phyloP scores from a whole-genome alignment of 768 basidiomycete genomes.

The Lactarius tabidus region DNA sequence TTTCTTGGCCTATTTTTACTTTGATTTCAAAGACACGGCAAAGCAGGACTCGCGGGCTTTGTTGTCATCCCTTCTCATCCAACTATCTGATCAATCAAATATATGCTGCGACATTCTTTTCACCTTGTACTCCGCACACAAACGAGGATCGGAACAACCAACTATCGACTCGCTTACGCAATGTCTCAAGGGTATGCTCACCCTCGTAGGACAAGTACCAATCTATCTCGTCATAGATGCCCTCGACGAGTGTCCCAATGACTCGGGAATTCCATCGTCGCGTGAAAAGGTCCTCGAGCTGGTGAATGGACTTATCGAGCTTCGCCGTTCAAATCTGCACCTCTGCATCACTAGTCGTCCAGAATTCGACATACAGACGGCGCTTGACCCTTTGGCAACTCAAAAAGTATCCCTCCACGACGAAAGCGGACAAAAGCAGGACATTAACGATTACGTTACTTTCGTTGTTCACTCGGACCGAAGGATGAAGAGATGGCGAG shows the following conservation, averaged over 20 bases:
- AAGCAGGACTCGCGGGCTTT: not conserved
- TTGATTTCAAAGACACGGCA: not conserved
- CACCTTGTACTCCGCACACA: not conserved
- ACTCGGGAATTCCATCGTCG: not conserved
- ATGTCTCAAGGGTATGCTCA: slow-evolving; percentile 7
- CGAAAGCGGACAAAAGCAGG: no score
- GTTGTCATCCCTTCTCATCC: not conserved
- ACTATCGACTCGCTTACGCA: not conserved
- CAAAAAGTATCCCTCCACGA: not conserved
- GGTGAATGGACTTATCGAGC: not conserved
- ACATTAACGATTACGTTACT: no score
- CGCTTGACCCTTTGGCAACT: not conserved
- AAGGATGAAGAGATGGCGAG: not conserved
- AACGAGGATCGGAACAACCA: not conserved
- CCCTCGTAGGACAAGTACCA: not conserved
- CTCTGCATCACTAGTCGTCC: not conserved
- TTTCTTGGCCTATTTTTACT: not conserved
- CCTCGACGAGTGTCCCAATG: not conserved
- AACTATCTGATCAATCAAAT: slow-evolving; percentile 4
- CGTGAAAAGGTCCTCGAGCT: not conserved
- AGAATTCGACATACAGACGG: not conserved
- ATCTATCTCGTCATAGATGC: not conserved
- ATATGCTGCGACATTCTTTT: not conserved
- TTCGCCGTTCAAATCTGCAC: not conserved
- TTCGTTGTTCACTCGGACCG: no score